These are phyloP conservation scores for Aspergillus sclerotioniger DNA, from an alignment of 495 filamentous ascomycete species.

Conservation along the genomic window DNA sequence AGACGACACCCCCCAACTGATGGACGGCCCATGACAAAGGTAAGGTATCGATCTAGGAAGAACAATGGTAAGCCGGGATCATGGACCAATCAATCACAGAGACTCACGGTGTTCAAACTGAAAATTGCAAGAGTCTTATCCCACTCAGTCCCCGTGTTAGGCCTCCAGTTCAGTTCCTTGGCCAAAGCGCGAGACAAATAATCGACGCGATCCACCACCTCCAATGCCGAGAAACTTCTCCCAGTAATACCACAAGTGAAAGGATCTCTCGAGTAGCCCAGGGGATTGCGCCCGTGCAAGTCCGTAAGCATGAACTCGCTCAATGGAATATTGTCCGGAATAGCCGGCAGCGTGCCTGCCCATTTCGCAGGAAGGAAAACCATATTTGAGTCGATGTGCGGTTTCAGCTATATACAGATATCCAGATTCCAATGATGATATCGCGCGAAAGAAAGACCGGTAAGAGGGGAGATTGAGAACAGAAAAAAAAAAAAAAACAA, in stretches of 20 bases:
- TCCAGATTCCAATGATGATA: not conserved
- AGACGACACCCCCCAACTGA: conserved; percentile 69
- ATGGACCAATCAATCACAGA: not conserved
- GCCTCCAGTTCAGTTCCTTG: conserved; percentile 71
- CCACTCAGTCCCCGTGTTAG: conserved; percentile 76
- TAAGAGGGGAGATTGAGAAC: not conserved
- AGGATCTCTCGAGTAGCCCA: conserved; percentile 64
- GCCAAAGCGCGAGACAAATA: conserved; percentile 66
- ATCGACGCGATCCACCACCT: conserved; percentile 67
- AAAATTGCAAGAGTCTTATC: conserved; percentile 81
- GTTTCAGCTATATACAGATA: not conserved
- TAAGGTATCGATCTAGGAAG: conserved; percentile 71
- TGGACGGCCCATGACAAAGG: conserved; percentile 75
- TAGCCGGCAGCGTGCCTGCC: conserved; percentile 65
- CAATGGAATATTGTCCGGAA: conserved; percentile 74
- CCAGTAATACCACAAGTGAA: conserved; percentile 83
- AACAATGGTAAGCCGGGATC: not conserved
- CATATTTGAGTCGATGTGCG: conserved; percentile 50
- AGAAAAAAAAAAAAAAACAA: not conserved
- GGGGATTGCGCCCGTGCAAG: conserved; percentile 62
- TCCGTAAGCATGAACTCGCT: conserved; percentile 80
- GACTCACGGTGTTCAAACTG: conserved; percentile 73
- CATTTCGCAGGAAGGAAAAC: conserved; percentile 72
- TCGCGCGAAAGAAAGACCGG: not conserved
- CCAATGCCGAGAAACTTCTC: conserved; percentile 61